These are phyloP conservation scores for Emmonsia crescens DNA, from an alignment of 2,329 filamentous ascomycete species.

Conservation along the genomic window DNA sequence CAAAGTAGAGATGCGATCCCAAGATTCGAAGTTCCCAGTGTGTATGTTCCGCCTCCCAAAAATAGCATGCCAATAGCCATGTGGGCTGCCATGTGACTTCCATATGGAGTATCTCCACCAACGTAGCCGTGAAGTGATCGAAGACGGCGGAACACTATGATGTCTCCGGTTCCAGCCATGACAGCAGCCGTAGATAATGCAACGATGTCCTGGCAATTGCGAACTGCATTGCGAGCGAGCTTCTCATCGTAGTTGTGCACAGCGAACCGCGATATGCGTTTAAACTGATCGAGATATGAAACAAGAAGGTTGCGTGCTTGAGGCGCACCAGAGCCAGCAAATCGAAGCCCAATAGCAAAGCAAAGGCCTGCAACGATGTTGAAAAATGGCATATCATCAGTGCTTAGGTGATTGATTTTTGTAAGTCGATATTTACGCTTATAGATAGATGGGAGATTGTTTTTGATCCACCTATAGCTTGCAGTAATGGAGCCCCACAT, in stretches of 20 bases:
- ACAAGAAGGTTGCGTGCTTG: constrained; percentile 71
- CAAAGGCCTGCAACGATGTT: constrained; percentile 85
- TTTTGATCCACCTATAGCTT: constrained; percentile 61
- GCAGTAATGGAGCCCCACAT: constrained; percentile 80
- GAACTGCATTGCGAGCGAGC: constrained; percentile 67
- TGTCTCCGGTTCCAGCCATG: constrained; percentile 92
- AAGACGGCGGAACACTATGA: constrained; percentile 72
- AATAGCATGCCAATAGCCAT: constrained; percentile 87
- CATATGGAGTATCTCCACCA: constrained; percentile 75
- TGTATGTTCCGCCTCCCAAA: constrained; percentile 82
- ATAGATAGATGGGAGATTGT: constrained; percentile 62
- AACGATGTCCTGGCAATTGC: constrained; percentile 83
- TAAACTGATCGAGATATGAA: constrained; percentile 75
- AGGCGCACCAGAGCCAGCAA: constrained; percentile 59
- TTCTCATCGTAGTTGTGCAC: constrained; percentile 67
- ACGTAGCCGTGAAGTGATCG: constrained; percentile 80
- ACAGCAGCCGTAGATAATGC: constrained; percentile 74
- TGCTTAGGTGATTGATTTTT: constrained; percentile 53
- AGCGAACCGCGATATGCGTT: constrained; percentile 59
- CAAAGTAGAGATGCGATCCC: constrained; percentile 78
- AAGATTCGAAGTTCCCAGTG: constrained; percentile 77
- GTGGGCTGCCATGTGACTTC: constrained; percentile 85
- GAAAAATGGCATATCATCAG: constrained; percentile 81
- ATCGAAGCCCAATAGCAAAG: constrained; percentile 61
- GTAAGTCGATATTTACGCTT: constrained; percentile 51